Conservation (phyloP, 305 asterid species). For the Fraxinus sp. region DNA sequence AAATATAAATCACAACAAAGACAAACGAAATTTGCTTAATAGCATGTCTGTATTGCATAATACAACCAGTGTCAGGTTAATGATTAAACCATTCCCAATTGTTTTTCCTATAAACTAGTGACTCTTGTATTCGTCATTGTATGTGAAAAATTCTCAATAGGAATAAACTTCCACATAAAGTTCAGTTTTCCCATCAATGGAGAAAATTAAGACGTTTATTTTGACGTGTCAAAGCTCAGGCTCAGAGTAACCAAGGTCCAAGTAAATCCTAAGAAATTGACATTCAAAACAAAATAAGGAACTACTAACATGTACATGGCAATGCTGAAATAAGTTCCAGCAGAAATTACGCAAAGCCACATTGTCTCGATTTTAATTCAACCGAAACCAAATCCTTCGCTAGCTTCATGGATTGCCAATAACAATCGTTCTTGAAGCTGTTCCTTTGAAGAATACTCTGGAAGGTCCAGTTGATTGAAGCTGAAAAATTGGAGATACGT, state of each 20-base stretch:
- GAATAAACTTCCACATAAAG: neutral
- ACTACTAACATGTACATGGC: constrained; percentile 46
- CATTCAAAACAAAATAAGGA: neutral
- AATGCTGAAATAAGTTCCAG: constrained; percentile 32
- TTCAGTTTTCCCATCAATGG: constrained; percentile 1
- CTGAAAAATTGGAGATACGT: constrained; percentile 39
- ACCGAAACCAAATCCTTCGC: constrained; percentile 99
- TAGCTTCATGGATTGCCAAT: constrained; percentile 96
- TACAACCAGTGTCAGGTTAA: neutral
- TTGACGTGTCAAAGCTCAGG: neutral
- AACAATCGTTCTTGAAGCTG: constrained; percentile 91
- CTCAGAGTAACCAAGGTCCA: neutral
- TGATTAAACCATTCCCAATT: neutral
- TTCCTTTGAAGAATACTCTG: constrained; percentile 88
- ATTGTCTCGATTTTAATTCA: constrained; percentile 29
- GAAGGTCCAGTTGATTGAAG: constrained; percentile 98
- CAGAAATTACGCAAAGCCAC: constrained; percentile 23
- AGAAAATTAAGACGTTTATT: neutral
- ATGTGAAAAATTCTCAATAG: neutral
- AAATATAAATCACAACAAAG: constrained; percentile 1
- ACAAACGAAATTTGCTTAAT: neutral
- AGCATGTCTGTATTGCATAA: neutral
- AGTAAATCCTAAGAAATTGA: neutral
- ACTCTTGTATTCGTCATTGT: neutral
- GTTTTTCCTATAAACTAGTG: neutral